Percentiles rank a stretch among this genome's conserved stretches.
These are phyloP conservation scores for Penicillium arizonense DNA, from an alignment of 495 filamentous ascomycete genomes.

Conservation along the genomic window DNA sequence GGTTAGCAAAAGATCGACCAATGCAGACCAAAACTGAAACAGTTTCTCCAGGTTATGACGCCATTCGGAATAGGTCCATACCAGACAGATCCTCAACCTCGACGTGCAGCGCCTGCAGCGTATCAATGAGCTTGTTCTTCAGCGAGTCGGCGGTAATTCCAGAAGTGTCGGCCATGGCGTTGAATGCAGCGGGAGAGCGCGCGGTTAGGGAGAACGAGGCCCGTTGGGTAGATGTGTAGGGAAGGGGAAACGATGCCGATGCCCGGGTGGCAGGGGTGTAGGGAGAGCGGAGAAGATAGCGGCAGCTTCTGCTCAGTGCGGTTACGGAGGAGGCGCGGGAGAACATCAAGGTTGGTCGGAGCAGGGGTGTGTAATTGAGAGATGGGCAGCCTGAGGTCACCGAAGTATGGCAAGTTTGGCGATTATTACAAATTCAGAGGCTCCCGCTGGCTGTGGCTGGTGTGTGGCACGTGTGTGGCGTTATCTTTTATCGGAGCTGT, in stretches of 20 bases:
- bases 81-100: constrained; percentile 93
- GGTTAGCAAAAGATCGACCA: neutral
- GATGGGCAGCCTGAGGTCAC: constrained; percentile 4
- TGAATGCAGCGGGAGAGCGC: constrained; percentile 37
- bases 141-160: constrained; percentile 71
- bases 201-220: constrained; percentile 40
- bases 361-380: neutral
- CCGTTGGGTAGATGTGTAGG: constrained; percentile 13
- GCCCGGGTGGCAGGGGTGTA: too few relatives aligned
- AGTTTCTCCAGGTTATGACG: constrained; percentile 4
- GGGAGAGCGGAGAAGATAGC: constrained; percentile 36
- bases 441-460: constrained; percentile 8
- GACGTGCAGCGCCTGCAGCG: constrained; percentile 78
- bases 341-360: constrained; percentile 38
- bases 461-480: constrained; percentile 10
- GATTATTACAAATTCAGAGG: constrained; percentile 9
- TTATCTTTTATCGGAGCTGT: neutral
- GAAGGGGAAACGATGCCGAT: too few relatives aligned
- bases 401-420: neutral
- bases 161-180: constrained; percentile 49
- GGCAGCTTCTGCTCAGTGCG: constrained; percentile 44
- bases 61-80: constrained; percentile 37
- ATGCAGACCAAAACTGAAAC: neutral
- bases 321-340: constrained; percentile 35
- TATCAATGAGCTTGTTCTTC: constrained; percentile 63